Percentiles rank a stretch among this genome's conserved stretches.
Evolutionary conservation across 345 rosid genomes (phyloP).

Genomic region (Rhodamnia argentea): DNA sequence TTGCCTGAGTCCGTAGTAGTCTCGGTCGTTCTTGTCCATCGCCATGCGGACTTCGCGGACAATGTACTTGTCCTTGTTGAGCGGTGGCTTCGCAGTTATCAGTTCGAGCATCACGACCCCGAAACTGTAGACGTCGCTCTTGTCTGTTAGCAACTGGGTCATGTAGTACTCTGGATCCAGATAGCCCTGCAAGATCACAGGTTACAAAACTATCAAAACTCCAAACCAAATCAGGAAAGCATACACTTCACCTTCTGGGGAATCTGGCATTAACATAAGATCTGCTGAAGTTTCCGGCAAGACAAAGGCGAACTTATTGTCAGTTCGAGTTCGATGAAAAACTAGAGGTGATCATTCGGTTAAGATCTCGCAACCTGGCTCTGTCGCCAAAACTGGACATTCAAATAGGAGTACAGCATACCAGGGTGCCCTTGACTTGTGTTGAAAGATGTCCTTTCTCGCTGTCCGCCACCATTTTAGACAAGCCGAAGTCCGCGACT

Average conservation of each 20-base stretch:
- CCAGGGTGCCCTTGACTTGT: constrained; percentile 23
- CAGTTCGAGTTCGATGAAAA: neutral
- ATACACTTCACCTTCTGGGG: neutral
- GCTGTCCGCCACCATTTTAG: constrained; percentile 7
- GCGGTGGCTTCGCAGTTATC: constrained; percentile 12
- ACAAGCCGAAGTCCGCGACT: constrained; percentile 22
- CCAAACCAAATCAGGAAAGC: neutral
- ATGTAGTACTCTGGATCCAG: constrained; percentile 23
- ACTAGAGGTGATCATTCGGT: neutral
- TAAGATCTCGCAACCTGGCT: neutral
- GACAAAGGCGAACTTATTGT: neutral
- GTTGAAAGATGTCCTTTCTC: constrained; percentile 12
- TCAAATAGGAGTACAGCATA: neutral
- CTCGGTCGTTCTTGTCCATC: constrained; percentile 3
- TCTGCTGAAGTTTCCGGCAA: neutral
- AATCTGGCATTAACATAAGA: neutral
- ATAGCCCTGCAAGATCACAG: constrained; percentile 9
- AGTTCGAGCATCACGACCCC: constrained; percentile 22
- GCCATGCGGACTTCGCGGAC: constrained; percentile 7
- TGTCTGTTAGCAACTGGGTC: constrained; percentile 17
- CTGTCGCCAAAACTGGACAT: neutral
- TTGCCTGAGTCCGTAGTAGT: constrained; percentile 1
- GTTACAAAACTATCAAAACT: neutral
- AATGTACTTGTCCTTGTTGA: constrained; percentile 10
- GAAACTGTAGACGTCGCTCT: constrained; percentile 22